These are phyloP conservation scores for Nasturtium officinale DNA, from an alignment of 345 rosid species.

Conservation along the genomic window DNA sequence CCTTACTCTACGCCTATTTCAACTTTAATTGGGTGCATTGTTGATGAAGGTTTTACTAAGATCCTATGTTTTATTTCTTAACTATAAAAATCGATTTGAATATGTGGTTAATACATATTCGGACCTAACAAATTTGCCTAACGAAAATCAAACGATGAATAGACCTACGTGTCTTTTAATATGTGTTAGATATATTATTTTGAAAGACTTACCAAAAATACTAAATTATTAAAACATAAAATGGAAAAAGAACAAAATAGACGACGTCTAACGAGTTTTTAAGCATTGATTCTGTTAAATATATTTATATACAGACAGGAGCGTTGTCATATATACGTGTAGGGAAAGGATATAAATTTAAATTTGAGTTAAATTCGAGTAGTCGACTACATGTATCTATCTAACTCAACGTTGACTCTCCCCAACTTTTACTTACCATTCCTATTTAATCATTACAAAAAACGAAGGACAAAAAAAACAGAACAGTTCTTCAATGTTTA, in stretches of 20 bases:
- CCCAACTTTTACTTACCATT: slow-evolving; percentile 1
- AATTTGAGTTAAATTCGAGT: neutral
- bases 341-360: neutral
- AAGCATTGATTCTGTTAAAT: neutral
- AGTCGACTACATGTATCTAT: neutral
- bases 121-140: neutral
- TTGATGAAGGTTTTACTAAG: slow-evolving; percentile 8
- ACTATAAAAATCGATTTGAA: neutral
- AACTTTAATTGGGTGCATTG: slow-evolving; percentile 2
- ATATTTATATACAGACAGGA: neutral
- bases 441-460: neutral
- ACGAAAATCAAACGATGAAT: neutral
- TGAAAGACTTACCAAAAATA: neutral
- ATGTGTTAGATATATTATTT: neutral
- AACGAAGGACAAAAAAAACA: neutral
- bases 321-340: slow-evolving; percentile 11
- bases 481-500: neutral
- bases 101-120: neutral
- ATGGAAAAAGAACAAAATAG: neutral
- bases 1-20: neutral
- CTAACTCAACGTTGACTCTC: neutral
- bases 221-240: neutral
- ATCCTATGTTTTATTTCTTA: neutral
- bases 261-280: slow-evolving; percentile 7
- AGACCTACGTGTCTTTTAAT: neutral